Conservation (phyloP, 2,329 filamentous ascomycete species). For the Akanthomyces lecanii region DNA sequence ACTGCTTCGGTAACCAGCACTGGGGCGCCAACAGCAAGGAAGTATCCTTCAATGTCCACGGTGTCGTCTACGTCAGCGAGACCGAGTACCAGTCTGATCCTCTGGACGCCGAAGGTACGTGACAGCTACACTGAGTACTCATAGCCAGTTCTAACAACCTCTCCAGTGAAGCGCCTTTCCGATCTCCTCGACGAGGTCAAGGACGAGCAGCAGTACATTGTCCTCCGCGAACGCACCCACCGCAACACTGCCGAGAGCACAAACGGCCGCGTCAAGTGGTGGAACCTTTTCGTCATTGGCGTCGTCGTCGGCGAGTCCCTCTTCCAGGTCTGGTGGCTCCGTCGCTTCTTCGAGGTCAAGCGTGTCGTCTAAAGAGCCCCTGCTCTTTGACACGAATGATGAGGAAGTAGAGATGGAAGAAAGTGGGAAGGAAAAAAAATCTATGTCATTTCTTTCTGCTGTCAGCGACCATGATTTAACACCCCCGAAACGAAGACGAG, state of each 20-base stretch:
- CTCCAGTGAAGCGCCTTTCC: conserved; percentile 70
- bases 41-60: conserved; percentile 98
- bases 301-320: conserved; percentile 87
- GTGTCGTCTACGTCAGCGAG: conserved; percentile 94
- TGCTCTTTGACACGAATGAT: background rate
- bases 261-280: conserved; percentile 97
- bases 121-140: background rate
- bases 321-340: conserved; percentile 99
- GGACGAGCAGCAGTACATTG: conserved; percentile 96
- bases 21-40: conserved; percentile 97
- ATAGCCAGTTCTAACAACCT: background rate
- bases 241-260: conserved; percentile 98
- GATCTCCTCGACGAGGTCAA: conserved; percentile 89
- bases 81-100: conserved; percentile 79
- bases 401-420: background rate
- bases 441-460: background rate
- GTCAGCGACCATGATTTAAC: background rate
- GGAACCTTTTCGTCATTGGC: conserved; percentile 93
- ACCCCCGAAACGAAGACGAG: background rate
- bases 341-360: conserved; percentile 92
- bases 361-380: conserved; percentile 50
- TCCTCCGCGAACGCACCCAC: conserved; percentile 91
- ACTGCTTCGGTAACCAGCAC: conserved; percentile 99
- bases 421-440: background rate
- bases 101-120: conserved; percentile 78